Conservation (phyloP, 768 basidiomycete species). For the Calocybe indica region DNA sequence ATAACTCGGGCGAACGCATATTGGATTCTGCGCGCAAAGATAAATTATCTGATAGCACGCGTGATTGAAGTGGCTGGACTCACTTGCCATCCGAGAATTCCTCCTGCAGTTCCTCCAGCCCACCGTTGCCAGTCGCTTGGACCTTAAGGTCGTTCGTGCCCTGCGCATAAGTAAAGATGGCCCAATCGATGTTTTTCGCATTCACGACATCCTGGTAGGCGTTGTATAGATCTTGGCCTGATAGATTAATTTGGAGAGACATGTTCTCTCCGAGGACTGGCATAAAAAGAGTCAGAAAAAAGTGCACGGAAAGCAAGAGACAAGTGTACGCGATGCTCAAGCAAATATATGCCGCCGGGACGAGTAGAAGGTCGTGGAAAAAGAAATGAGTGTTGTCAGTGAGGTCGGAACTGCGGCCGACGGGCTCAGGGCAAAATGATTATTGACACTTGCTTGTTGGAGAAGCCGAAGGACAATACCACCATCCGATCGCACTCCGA, state of each 20-base stretch:
- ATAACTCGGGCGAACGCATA: constrained; percentile 85
- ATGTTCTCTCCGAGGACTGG: constrained; percentile 26
- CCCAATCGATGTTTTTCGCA: constrained; percentile 67
- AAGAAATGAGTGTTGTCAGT: neutral
- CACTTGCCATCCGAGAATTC: constrained; percentile 94
- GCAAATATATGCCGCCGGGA: too few species aligned
- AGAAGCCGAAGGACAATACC: too few species aligned
- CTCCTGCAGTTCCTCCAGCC: constrained; percentile 85
- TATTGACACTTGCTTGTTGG: too few species aligned
- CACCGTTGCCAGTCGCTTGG: constrained; percentile 80
- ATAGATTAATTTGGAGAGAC: constrained; percentile 79
- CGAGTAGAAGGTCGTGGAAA: too few species aligned
- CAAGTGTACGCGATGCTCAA: neutral
- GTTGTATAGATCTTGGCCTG: constrained; percentile 61
- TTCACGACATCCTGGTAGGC: constrained; percentile 76
- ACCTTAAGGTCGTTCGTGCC: constrained; percentile 85
- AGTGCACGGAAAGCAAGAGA: neutral
- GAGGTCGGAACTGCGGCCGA: too few species aligned
- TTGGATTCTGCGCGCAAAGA: constrained; percentile 60
- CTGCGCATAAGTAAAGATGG: constrained; percentile 73
- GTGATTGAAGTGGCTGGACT: constrained; percentile 14
- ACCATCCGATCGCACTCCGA: too few species aligned
- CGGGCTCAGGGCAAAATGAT: too few species aligned
- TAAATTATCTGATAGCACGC: constrained; percentile 5
- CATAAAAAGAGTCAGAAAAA: neutral